phyloP scores from a whole-genome alignment of 495 filamentous ascomycete species.

The Neurospora sp. region DNA sequence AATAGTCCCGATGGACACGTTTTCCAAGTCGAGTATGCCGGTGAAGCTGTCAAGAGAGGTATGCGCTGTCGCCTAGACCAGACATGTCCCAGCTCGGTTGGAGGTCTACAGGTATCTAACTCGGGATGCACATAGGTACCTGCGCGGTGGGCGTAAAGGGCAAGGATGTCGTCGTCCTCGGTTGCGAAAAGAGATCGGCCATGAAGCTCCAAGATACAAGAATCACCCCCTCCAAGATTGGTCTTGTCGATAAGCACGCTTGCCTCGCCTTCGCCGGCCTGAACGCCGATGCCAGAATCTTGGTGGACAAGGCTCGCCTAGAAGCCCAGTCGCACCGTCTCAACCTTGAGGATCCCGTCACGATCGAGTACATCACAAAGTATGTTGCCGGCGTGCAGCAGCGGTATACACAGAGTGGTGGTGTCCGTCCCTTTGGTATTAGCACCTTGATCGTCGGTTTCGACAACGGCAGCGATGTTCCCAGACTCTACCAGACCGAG shows the following conservation, averaged over 20 bases:
- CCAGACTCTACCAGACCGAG: constrained; percentile 93
- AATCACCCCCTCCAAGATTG: constrained; percentile 97
- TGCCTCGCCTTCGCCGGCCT: constrained; percentile 94
- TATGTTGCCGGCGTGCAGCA: constrained; percentile 97
- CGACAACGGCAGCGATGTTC: constrained; percentile 77
- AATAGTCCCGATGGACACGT: constrained; percentile 94
- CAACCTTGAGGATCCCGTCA: constrained; percentile 96
- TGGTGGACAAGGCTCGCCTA: constrained; percentile 93
- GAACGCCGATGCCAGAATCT: constrained; percentile 93
- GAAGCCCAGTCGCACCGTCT: constrained; percentile 96
- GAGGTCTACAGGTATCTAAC: not conserved
- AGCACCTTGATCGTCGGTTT: constrained; percentile 96
- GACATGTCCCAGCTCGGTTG: not conserved
- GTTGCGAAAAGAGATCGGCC: constrained; percentile 96
- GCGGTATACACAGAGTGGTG: constrained; percentile 95
- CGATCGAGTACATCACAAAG: constrained; percentile 98
- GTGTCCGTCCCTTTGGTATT: constrained; percentile 94
- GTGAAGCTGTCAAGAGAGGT: constrained; percentile 98
- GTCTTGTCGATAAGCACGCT: constrained; percentile 85
- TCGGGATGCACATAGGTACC: constrained; percentile 52
- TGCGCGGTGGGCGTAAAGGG: constrained; percentile 98
- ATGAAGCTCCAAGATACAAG: constrained; percentile 99
- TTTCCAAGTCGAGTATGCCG: constrained; percentile 98
- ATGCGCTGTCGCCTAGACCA: constrained; percentile 9
- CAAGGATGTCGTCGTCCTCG: constrained; percentile 84